Evolutionary conservation across 805 yeast genomes (phyloP).

Genomic region (Alloascoidea africana): DNA sequence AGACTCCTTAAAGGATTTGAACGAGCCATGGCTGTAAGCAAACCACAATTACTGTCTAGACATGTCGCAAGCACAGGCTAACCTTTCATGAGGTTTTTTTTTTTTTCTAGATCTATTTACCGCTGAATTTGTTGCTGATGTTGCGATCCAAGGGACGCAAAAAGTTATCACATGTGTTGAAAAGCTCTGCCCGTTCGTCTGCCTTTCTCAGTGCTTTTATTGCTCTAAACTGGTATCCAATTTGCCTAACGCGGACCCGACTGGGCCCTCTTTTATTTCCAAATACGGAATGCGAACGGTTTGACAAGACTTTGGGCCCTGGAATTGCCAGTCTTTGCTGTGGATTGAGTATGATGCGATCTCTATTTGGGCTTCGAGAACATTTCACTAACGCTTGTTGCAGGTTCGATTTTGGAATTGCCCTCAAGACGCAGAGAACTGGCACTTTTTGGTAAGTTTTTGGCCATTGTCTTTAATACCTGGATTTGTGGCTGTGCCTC

Average conservation of each 20-base stretch:
- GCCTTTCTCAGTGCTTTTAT: constrained; percentile 27
- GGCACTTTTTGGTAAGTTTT: constrained; percentile 22
- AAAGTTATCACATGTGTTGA: constrained; percentile 9
- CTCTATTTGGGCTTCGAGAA: constrained; percentile 13
- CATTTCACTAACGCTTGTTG: constrained; percentile 12
- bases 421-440: constrained; percentile 27
- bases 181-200: constrained; percentile 23
- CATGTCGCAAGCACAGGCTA: no score
- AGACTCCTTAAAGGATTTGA: constrained; percentile 25
- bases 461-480: no score
- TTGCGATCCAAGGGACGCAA: constrained; percentile 11
- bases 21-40: constrained; percentile 18
- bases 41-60: no score
- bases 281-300: constrained; percentile 16
- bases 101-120: constrained; percentile 19
- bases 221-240: constrained; percentile 29
- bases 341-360: constrained; percentile 22
- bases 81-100: no score
- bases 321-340: constrained; percentile 24
- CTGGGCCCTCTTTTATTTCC: constrained; percentile 25
- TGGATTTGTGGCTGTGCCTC: no score
- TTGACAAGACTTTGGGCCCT: constrained; percentile 26
- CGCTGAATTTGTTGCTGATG: constrained; percentile 22
- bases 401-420: background rate
- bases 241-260: constrained; percentile 26